Base-by-base conservation (phyloP, 2,329 filamentous ascomycete genomes). In the Xylaria sp. region DNA sequence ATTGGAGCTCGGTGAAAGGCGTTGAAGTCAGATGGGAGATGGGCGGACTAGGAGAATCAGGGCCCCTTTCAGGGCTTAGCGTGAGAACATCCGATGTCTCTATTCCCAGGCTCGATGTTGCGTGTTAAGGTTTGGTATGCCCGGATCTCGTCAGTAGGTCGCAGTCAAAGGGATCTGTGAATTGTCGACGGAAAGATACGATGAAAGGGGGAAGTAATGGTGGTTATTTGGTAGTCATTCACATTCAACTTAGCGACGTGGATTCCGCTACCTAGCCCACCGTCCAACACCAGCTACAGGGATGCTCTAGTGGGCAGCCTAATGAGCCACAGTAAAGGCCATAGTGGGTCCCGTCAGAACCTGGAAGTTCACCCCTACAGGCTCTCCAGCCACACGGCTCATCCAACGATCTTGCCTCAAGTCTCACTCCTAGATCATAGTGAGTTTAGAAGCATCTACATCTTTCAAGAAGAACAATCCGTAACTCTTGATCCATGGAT, bases 31-130 rank as follows among this genome's bases (percentile, higher is more conserved):
- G 51, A 58, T 55, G 51, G 69, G 60, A 64, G 64, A 65, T 64
- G 57, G 63, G 70, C 56, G 68, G 65, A 63, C 66, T 67, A 46
- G 65, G 63, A 67, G 61, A 68, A 66, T 66, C 67, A 56, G 65
- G 72, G 74, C 72, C 76, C 77, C 73, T 74, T 71, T 44, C 20
- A 65, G 76, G 77, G 77, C 76, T 77, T 74, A 72, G 68, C 65
- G 68, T 56, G 59, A 67, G 60, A 64, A 61, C 75, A 77, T 75
- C 37, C 73, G 66, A 71, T 52, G 3, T 46, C 60, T 51, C 23
- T 46, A 34, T 60, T 6, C 59, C 50, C 37, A 48, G 8, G 39
- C 9, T 67, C 25, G 48, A 18, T 50, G 23, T 50, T 34, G 13
- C 28, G 50, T 51, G 6, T 58, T 64, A 8, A 20, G 3, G 28